A percentile compares a stretch with the other conserved stretches of the same genome.
phyloP scores from a whole-genome alignment of 352 stramenopile species.

The Phytophthora pini region DNA sequence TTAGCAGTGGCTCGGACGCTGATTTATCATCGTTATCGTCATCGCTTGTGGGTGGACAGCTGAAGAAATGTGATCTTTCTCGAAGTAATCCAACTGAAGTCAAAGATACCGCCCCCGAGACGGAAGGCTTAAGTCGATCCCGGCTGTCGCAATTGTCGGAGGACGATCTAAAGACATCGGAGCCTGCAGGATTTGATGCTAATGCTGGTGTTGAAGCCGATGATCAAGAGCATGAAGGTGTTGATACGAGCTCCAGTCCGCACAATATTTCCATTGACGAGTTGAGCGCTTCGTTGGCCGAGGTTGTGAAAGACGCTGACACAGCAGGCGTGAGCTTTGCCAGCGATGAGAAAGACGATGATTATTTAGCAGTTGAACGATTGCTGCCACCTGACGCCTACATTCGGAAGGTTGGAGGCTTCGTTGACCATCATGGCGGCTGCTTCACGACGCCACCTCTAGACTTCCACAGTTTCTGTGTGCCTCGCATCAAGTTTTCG shows the following conservation, averaged over 20 bases:
- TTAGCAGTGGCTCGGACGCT: constrained; percentile 56
- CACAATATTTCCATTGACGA: constrained; percentile 25
- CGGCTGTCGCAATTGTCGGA: constrained; percentile 14
- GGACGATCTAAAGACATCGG: not conserved
- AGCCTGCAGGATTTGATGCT: constrained; percentile 6
- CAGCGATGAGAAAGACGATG: constrained; percentile 23
- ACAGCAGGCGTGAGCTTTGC: constrained; percentile 2
- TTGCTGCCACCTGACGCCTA: constrained; percentile 57
- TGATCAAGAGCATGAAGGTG: constrained; percentile 3
- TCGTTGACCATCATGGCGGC: constrained; percentile 57
- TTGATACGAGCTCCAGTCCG: constrained; percentile 2
- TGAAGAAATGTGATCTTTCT: constrained; percentile 13
- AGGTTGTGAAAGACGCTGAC: not conserved
- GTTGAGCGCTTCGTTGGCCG: constrained; percentile 16
- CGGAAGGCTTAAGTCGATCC: constrained; percentile 9
- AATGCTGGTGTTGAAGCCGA: constrained; percentile 8
- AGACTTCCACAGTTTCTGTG: constrained; percentile 75
- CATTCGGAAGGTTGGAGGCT: constrained; percentile 48
- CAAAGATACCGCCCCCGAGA: constrained; percentile 1
- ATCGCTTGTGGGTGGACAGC: constrained; percentile 44
- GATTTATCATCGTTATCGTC: constrained; percentile 74
- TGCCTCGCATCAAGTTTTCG: constrained; percentile 80
- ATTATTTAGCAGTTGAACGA: constrained; percentile 23
- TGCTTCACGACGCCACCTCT: constrained; percentile 56
- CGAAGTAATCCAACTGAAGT: not conserved